Evolutionary conservation across 2,329 filamentous ascomycete genomes (phyloP), one percentile per base, ranked within the genome.

Genomic region (Orbilia javanica): DNA sequence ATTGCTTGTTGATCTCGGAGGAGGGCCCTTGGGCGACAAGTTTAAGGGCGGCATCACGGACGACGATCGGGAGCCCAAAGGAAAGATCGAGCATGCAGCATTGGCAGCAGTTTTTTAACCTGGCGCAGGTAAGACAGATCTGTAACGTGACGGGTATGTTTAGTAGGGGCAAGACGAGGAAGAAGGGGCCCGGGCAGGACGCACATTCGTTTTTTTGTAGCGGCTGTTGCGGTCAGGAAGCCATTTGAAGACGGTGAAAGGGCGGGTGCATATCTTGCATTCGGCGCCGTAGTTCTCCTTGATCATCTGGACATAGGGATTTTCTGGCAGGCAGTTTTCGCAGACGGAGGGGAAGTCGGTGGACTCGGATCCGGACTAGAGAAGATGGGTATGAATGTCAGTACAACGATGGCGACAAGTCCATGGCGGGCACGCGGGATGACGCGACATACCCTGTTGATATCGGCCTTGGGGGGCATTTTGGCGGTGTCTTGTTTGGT

Each of bases 81-180:
- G 93, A 95, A 77, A 99, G 86, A 87, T 99, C 96, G 66, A 99
- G 91, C 93, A 98, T 98, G 87, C 96, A 99, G 85, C 92, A 95
- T 86, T 99, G 96, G 83, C 96, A 99, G 86, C 96, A 98, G 86
- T 99, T 99, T 86, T 99, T 99, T 81, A 98, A 88, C 52, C 96
- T 92, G 22, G 96, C 95, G 86, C 96, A 99, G 46, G 96, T 99
- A 25, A 99, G 88, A 84, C 96, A 99, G 20, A 79, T 79, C 75
- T 79, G 60, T 20, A 34, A 6, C 7, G 13, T 20, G 44, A 6
- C 25, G n/a, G 13, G 39, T 4, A 48, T 53, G n/a, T 8, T 74
- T 62, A 55, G 69, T 39, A 34, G 22, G 6, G 5, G 13, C 11
- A 5, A 11, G 25, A 55, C n/a, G 27, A 22, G 18, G 27, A 36